These are phyloP conservation scores for Mucor saturninus DNA, from an alignment of 371 early-diverging fungal genomes.

Conservation along the genomic window DNA sequence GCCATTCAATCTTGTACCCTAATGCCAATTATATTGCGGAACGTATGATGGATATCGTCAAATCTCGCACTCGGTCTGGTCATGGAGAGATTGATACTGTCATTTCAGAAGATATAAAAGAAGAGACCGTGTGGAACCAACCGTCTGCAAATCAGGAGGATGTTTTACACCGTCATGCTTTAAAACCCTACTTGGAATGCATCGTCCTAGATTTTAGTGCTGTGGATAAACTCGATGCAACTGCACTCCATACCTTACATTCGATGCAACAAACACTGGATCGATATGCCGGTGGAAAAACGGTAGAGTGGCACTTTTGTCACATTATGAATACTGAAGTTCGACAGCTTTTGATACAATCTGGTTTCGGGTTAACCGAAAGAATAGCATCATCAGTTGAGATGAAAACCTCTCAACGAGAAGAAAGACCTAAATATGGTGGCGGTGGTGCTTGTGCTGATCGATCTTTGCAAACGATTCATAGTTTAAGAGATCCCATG, in stretches of 20 bases:
- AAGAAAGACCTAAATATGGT: not conserved
- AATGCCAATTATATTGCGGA: slow-evolving; percentile 25
- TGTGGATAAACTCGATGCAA: slow-evolving; percentile 78
- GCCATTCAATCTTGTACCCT: slow-evolving; percentile 25
- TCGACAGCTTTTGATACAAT: slow-evolving; percentile 30
- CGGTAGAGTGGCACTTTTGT: slow-evolving; percentile 41
- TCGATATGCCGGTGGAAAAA: slow-evolving; percentile 34
- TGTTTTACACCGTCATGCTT: slow-evolving; percentile 10
- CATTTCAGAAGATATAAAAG: slow-evolving; percentile 34
- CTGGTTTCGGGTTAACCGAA: slow-evolving; percentile 37
- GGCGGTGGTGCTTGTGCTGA: too few relatives aligned
- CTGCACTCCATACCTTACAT: slow-evolving; percentile 74
- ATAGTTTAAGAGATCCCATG: slow-evolving; percentile 8
- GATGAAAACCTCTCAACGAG: slow-evolving; percentile 4
- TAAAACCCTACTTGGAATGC: slow-evolving; percentile 64
- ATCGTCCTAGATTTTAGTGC: slow-evolving; percentile 79
- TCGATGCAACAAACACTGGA: slow-evolving; percentile 47
- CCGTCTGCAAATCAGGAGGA: slow-evolving; percentile 42
- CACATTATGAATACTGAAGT: slow-evolving; percentile 27
- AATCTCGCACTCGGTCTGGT: slow-evolving; percentile 24
- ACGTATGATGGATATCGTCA: slow-evolving; percentile 12
- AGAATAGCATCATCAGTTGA: slow-evolving; percentile 2
- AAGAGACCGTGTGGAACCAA: slow-evolving; percentile 51
- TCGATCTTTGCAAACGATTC: slow-evolving; percentile 2
- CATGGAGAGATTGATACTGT: slow-evolving; percentile 10